Conservation (phyloP, 2,329 filamentous ascomycete species). For the Myriosclerotinia curreyana region DNA sequence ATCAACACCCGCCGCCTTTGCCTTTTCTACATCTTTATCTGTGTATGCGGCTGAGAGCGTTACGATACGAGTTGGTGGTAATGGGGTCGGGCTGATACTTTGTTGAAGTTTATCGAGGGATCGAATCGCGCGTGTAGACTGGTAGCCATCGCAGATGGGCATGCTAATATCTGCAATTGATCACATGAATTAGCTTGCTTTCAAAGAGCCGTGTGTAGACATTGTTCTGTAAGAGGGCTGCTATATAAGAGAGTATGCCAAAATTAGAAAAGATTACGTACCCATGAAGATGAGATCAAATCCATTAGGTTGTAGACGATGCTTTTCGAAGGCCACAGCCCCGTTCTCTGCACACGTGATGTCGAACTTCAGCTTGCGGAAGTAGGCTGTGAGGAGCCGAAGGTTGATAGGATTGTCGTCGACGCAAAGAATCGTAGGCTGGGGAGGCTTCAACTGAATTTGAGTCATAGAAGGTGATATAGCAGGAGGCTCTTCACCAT, state of each 20-base stretch:
- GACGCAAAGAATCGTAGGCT: conserved; percentile 35
- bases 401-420: conserved; percentile 44
- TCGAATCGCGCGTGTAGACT: conserved; percentile 49
- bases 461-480: neutral
- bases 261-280: conserved; percentile 24
- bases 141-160: conserved; percentile 52
- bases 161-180: conserved; percentile 49
- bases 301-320: conserved; percentile 29
- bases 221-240: conserved; percentile 38
- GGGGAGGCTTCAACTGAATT: neutral
- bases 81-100: conserved; percentile 29
- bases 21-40: conserved; percentile 47
- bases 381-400: conserved; percentile 37
- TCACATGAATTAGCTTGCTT: neutral
- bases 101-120: conserved; percentile 43
- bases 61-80: conserved; percentile 42
- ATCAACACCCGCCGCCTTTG: conserved; percentile 51
- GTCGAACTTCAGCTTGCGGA: conserved; percentile 36
- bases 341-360: conserved; percentile 44
- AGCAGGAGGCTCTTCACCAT: neutral
- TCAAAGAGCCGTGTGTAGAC: neutral
- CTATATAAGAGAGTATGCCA: neutral
- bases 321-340: conserved; percentile 43
- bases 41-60: conserved; percentile 53
- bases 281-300: conserved; percentile 50